Percentiles rank a stretch among this genome's conserved stretches.
Conservation (phyloP, 2,329 filamentous ascomycete genomes). For the Chrysoporthe puriensis region DNA sequence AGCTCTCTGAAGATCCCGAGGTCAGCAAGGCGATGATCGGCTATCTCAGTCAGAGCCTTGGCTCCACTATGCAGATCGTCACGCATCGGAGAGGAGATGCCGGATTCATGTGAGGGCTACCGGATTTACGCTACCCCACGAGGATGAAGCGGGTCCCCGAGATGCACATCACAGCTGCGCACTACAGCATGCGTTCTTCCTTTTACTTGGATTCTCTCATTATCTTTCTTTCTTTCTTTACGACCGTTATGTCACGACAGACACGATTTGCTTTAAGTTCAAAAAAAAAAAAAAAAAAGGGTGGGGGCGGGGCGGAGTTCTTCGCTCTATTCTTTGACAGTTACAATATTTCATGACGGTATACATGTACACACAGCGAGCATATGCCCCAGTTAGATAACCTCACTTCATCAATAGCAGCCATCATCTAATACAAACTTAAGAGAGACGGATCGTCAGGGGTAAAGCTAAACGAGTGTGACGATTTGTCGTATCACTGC, state of each 20-base stretch:
- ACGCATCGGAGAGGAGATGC: slow-evolving; percentile 42
- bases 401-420: not conserved
- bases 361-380: not conserved
- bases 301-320: not conserved
- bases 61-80: slow-evolving; percentile 47
- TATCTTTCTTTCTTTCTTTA: not conserved
- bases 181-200: not conserved
- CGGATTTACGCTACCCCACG: not conserved
- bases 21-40: slow-evolving; percentile 50
- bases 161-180: not conserved
- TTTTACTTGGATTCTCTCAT: not conserved
- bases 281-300: not conserved
- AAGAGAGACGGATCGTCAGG: slow-evolving; percentile 3
- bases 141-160: not conserved
- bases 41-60: slow-evolving; percentile 49
- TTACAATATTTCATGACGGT: not conserved
- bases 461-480: not conserved
- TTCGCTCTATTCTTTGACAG: not conserved
- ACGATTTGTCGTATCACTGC: not conserved
- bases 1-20: slow-evolving; percentile 46
- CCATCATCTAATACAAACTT: not conserved
- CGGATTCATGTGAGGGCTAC: slow-evolving; percentile 33
- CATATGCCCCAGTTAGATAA: not conserved
- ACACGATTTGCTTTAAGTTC: not conserved
- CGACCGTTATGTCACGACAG: slow-evolving; percentile 14